Evolutionary conservation across 208 protist genomes (phyloP).

Genomic region (Leishmania gerbilli): DNA sequence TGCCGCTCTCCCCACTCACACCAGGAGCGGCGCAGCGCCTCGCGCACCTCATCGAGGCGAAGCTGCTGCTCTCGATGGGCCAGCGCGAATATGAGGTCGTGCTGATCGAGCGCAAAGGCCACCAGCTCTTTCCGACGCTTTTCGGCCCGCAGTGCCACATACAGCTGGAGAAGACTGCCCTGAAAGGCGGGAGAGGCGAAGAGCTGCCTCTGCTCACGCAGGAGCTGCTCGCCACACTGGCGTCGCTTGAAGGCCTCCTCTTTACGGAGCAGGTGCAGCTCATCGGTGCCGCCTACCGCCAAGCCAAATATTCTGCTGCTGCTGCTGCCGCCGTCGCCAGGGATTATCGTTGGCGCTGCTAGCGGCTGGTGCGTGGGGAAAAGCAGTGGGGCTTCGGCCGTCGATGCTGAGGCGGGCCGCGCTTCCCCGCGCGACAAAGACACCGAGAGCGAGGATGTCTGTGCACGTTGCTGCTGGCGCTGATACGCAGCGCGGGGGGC

Average conservation of each 20-base stretch:
- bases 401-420: background rate
- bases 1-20: conserved; percentile 32
- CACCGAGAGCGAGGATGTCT: background rate
- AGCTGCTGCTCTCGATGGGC: conserved; percentile 8
- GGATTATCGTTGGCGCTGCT: background rate
- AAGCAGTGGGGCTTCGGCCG: background rate
- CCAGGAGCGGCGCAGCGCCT: conserved; percentile 17
- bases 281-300: conserved; percentile 3
- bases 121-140: conserved; percentile 44
- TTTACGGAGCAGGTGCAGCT: conserved; percentile 31
- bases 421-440: background rate
- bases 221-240: conserved; percentile 29
- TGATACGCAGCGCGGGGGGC: conserved; percentile 4
- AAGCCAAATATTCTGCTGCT: background rate
- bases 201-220: conserved; percentile 22
- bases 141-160: conserved; percentile 49
- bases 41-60: conserved; percentile 14
- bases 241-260: conserved; percentile 54
- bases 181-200: conserved; percentile 32
- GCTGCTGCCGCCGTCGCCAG: background rate
- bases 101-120: conserved; percentile 49
- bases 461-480: conserved; percentile 2
- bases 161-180: conserved; percentile 29
- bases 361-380: background rate
- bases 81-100: conserved; percentile 59